Percentiles rank a stretch among this genome's conserved stretches.
Evolutionary conservation across 2,329 filamentous ascomycete genomes (phyloP).

Genomic region (Hymenotorrendiella dingleyae): DNA sequence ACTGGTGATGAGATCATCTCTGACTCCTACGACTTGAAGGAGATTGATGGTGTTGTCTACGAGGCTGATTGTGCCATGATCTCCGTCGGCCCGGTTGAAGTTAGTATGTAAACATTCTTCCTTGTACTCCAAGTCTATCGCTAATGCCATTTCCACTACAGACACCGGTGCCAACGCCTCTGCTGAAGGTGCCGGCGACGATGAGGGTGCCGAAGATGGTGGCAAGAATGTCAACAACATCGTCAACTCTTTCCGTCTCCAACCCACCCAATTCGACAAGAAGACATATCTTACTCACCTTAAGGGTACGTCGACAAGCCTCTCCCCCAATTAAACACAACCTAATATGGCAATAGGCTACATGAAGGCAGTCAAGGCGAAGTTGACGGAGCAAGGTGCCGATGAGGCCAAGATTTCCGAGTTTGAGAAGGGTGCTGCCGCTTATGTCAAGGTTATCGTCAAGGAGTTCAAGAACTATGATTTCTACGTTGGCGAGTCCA

Average conservation of each 20-base stretch:
- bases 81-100: conserved; percentile 65
- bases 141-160: conserved; percentile 31
- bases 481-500: conserved; percentile 86
- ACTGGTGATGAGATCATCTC: conserved; percentile 94
- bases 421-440: conserved; percentile 72
- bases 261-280: conserved; percentile 77
- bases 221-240: conserved; percentile 83
- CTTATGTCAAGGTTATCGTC: conserved; percentile 73
- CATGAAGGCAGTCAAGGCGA: conserved; percentile 81
- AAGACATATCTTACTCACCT: conserved; percentile 77
- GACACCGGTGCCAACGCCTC: conserved; percentile 95
- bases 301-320: conserved; percentile 58
- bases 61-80: conserved; percentile 93
- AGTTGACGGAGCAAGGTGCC: conserved; percentile 57
- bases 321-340: neutral
- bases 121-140: too few species aligned
- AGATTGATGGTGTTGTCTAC: conserved; percentile 73
- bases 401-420: conserved; percentile 61
- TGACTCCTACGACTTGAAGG: conserved; percentile 82
- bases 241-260: conserved; percentile 84
- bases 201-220: conserved; percentile 63
- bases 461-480: conserved; percentile 94
- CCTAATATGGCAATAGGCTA: conserved; percentile 53
- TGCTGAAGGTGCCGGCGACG: conserved; percentile 80
- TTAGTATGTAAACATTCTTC: conserved; percentile 46